Conservation (phyloP, 768 basidiomycete species). For the Lactarius psammicola region DNA sequence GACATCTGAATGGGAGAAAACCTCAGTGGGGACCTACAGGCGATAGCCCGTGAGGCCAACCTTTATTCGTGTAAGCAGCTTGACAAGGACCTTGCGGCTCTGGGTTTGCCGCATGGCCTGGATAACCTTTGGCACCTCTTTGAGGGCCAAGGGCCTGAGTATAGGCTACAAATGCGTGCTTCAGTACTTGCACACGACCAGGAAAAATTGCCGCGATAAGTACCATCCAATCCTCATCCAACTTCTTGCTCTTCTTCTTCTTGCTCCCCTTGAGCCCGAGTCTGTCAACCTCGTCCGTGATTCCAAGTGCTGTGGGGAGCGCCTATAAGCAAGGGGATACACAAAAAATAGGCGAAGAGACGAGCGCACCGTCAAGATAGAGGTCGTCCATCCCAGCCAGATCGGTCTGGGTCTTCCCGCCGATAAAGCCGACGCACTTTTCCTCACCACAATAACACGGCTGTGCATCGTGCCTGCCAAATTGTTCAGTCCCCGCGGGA, state of each 20-base stretch:
- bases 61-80: constrained; percentile 82
- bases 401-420: constrained; percentile 98
- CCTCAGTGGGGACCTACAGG: neutral
- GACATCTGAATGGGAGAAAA: constrained; percentile 59
- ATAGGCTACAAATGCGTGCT: constrained; percentile 52
- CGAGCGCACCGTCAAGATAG: constrained; percentile 74
- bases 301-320: constrained; percentile 71
- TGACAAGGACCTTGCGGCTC: constrained; percentile 76
- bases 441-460: constrained; percentile 93
- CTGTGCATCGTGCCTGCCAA: constrained; percentile 84
- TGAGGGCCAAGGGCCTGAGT: constrained; percentile 68
- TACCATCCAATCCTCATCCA: constrained; percentile 93
- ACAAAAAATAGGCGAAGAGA: neutral
- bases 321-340: constrained; percentile 11
- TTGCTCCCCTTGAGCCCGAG: constrained; percentile 82
- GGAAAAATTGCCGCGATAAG: constrained; percentile 24
- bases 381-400: constrained; percentile 92
- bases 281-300: constrained; percentile 84
- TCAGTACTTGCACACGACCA: constrained; percentile 11
- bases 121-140: constrained; percentile 88
- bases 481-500: neutral
- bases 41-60: constrained; percentile 40
- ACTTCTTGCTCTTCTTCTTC: constrained; percentile 88
- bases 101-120: constrained; percentile 88
- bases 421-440: constrained; percentile 93